Conservation (phyloP, 2,329 filamentous ascomycete species). For the Phoma sp. region DNA sequence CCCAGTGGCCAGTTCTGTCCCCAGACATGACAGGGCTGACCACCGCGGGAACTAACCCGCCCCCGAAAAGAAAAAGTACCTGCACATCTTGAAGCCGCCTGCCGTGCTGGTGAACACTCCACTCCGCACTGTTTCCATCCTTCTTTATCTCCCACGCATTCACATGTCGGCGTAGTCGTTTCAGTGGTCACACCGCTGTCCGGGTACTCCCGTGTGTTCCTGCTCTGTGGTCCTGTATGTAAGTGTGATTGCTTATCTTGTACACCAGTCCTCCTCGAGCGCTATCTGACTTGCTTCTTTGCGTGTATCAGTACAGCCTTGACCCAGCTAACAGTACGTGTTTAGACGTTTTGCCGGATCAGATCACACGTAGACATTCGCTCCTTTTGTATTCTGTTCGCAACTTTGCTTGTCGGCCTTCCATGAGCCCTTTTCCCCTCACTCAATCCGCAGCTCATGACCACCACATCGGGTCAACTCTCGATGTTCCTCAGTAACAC, state of each 20-base stretch:
- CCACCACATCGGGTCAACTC: slow-evolving; percentile 37
- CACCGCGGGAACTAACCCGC: slow-evolving; percentile 42
- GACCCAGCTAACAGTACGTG: slow-evolving; percentile 32
- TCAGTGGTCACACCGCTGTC: slow-evolving; percentile 32
- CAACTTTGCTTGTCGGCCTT: slow-evolving; percentile 29
- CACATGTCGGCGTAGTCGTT: slow-evolving; percentile 29
- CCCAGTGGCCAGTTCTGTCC: slow-evolving; percentile 25
- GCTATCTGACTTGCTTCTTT: slow-evolving; percentile 30
- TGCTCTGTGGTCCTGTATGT: slow-evolving; percentile 29
- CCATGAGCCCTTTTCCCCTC: slow-evolving; percentile 40
- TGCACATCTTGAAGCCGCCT: slow-evolving; percentile 36
- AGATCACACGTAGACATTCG: slow-evolving; percentile 14
- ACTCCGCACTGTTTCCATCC: slow-evolving; percentile 21
- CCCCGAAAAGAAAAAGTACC: slow-evolving; percentile 43
- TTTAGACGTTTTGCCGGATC: slow-evolving; percentile 22
- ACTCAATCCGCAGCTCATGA: slow-evolving; percentile 33
- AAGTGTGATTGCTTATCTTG: slow-evolving; percentile 43
- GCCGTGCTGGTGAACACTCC: slow-evolving; percentile 21
- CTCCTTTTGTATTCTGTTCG: slow-evolving; percentile 14
- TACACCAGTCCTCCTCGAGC: slow-evolving; percentile 33
- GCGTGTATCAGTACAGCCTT: slow-evolving; percentile 38
- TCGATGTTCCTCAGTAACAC: slow-evolving; percentile 48
- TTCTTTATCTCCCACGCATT: slow-evolving; percentile 31
- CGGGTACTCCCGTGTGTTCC: slow-evolving; percentile 44
- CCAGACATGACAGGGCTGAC: slow-evolving; percentile 34